These are phyloP conservation scores for Plenodomus tracheiphilus DNA, from an alignment of 2,329 filamentous ascomycete genomes.

Conservation along the genomic window DNA sequence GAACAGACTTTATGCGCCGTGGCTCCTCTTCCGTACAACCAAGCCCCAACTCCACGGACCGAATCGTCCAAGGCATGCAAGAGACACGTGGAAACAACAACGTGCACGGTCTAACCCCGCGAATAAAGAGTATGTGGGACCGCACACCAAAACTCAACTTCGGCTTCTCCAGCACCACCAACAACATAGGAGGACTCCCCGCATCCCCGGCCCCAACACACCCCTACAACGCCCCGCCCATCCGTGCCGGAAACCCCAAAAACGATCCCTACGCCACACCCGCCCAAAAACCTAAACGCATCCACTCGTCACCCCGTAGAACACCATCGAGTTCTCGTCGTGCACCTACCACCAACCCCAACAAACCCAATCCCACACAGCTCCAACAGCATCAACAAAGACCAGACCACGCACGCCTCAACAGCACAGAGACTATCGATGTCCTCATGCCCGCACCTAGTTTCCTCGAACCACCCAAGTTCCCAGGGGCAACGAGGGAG, in stretches of 20 bases:
- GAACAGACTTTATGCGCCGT: constrained; percentile 44
- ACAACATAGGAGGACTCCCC: constrained; percentile 17
- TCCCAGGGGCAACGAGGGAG: constrained; percentile 32
- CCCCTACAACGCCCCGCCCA: constrained; percentile 14
- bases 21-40: constrained; percentile 28
- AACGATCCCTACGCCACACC: constrained; percentile 40
- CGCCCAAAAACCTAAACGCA: constrained; percentile 27
- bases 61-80: constrained; percentile 27
- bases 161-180: constrained; percentile 16
- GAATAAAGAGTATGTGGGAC: constrained; percentile 42
- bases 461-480: constrained; percentile 38
- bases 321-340: constrained; percentile 20
- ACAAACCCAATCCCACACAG: no score
- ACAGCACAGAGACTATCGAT: constrained; percentile 50
- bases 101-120: constrained; percentile 32
- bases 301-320: constrained; percentile 19
- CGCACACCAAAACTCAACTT: constrained; percentile 40
- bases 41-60: constrained; percentile 31
- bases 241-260: constrained; percentile 31
- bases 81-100: constrained; percentile 12
- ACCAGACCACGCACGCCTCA: constrained; percentile 21
- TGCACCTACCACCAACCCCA: constrained; percentile 14
- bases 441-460: constrained; percentile 47
- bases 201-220: constrained; percentile 14
- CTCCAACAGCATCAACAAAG: constrained; percentile 2